Percentiles rank a stretch among this genome's conserved stretches.
These are phyloP conservation scores for Phyllosticta ampelicida DNA, from an alignment of 2,329 filamentous ascomycete genomes.

Conservation along the genomic window DNA sequence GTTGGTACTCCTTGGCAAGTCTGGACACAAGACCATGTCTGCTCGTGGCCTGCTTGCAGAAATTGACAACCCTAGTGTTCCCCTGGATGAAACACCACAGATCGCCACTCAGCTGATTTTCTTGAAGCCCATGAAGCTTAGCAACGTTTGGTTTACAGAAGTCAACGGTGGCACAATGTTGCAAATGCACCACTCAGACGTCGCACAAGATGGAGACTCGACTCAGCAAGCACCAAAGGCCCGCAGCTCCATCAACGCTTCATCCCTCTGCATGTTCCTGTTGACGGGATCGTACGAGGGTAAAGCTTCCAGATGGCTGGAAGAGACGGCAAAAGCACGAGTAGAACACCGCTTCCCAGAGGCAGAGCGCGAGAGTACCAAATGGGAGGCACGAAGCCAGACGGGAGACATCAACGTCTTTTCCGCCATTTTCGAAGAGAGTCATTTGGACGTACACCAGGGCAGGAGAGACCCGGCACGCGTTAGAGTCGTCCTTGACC, in stretches of 20 bases:
- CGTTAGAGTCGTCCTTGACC: slow-evolving; percentile 63
- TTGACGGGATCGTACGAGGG: slow-evolving; percentile 68
- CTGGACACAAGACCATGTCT: slow-evolving; percentile 49
- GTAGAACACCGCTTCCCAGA: slow-evolving; percentile 80
- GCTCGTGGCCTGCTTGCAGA: slow-evolving; percentile 74
- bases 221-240: slow-evolving; percentile 17
- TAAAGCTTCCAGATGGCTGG: slow-evolving; percentile 63
- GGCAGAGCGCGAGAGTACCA: slow-evolving; percentile 65
- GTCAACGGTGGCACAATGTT: slow-evolving; percentile 16
- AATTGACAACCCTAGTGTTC: slow-evolving; percentile 65
- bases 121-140: slow-evolving; percentile 58
- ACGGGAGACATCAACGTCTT: slow-evolving; percentile 45
- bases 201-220: slow-evolving; percentile 18
- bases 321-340: slow-evolving; percentile 77
- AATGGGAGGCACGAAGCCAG: slow-evolving; percentile 67
- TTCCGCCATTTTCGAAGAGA: slow-evolving; percentile 63
- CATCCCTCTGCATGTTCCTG: slow-evolving; percentile 40
- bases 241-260: slow-evolving; percentile 9
- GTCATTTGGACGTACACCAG: slow-evolving; percentile 49
- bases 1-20: slow-evolving; percentile 65
- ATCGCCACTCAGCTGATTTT: slow-evolving; percentile 54
- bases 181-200: slow-evolving; percentile 34
- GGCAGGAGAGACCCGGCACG: slow-evolving; percentile 57
- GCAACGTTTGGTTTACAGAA: slow-evolving; percentile 63
- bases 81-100: slow-evolving; percentile 12